Percentiles rank a stretch among this genome's conserved stretches.
Conservation (phyloP, 257 asterid genomes). For the Capsicum rhomboideum region DNA sequence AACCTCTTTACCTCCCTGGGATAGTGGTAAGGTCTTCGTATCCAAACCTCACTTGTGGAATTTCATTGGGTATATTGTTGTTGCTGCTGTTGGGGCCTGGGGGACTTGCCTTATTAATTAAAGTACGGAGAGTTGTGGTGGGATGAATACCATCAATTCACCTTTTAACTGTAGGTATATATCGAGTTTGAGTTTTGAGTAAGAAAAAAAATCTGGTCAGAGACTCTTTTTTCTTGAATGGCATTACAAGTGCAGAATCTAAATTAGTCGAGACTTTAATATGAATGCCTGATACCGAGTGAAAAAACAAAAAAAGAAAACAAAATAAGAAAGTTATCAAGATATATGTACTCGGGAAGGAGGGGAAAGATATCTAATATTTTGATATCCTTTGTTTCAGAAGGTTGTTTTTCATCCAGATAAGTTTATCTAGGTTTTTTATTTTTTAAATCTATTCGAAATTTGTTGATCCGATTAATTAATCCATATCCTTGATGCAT, state of each 20-base stretch:
- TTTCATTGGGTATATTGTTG: too few species aligned
- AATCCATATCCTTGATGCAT: not conserved
- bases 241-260: not conserved
- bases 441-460: not conserved
- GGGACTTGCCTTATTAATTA: not conserved
- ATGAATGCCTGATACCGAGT: too few species aligned
- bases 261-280: not conserved
- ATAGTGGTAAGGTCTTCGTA: too few species aligned
- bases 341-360: not conserved
- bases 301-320: too few species aligned
- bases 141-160: not conserved
- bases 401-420: not conserved
- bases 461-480: not conserved
- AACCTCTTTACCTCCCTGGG: too few species aligned
- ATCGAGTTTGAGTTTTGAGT: not conserved
- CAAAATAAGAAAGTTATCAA: not conserved
- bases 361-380: not conserved
- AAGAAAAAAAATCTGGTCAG: accelerated
- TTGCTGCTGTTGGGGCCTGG: too few species aligned
- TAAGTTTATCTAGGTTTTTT: not conserved
- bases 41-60: too few species aligned
- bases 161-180: not conserved
- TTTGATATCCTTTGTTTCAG: not conserved
- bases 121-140: not conserved
- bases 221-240: accelerated